Conservation (phyloP, 163 green algal species). For the Scenedesmus sp. region DNA sequence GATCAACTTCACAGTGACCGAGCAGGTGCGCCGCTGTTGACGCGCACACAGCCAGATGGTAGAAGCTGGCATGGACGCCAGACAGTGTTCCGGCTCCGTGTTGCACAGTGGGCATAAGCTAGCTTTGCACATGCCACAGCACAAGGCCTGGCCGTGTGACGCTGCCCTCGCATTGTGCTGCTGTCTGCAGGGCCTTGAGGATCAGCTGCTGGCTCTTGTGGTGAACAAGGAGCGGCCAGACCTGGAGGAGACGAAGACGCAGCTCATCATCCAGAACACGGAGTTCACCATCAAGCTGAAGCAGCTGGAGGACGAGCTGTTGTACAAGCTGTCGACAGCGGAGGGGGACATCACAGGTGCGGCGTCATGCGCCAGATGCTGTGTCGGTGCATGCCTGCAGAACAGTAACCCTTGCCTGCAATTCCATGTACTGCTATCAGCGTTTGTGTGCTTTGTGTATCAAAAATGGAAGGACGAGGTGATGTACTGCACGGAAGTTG, state of each 20-base stretch:
- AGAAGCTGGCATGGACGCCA: neutral
- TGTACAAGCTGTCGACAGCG: constrained; percentile 88
- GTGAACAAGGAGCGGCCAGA: constrained; percentile 95
- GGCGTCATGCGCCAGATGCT: neutral
- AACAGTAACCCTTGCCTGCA: neutral
- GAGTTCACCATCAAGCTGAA: constrained; percentile 96
- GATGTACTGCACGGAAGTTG: neutral
- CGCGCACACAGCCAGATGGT: neutral
- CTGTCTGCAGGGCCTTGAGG: constrained; percentile 76
- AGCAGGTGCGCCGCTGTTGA: constrained; percentile 59
- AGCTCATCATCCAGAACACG: constrained; percentile 92
- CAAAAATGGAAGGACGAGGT: neutral
- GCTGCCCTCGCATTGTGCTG: neutral
- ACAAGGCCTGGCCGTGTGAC: constrained; percentile 1
- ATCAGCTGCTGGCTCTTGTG: constrained; percentile 92
- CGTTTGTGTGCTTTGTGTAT: neutral
- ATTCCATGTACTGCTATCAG: neutral
- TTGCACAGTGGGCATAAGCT: neutral
- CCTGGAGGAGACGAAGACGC: constrained; percentile 91
- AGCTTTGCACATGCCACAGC: neutral
- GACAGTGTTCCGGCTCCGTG: neutral
- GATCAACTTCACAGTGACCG: constrained; percentile 95
- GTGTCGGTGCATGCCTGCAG: neutral
- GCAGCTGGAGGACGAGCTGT: constrained; percentile 89
- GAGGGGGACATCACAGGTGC: constrained; percentile 90